Percentiles rank a stretch among this genome's conserved stretches.
phyloP scores from a whole-genome alignment of 208 protist genomes.

The Lotmaria passim region DNA sequence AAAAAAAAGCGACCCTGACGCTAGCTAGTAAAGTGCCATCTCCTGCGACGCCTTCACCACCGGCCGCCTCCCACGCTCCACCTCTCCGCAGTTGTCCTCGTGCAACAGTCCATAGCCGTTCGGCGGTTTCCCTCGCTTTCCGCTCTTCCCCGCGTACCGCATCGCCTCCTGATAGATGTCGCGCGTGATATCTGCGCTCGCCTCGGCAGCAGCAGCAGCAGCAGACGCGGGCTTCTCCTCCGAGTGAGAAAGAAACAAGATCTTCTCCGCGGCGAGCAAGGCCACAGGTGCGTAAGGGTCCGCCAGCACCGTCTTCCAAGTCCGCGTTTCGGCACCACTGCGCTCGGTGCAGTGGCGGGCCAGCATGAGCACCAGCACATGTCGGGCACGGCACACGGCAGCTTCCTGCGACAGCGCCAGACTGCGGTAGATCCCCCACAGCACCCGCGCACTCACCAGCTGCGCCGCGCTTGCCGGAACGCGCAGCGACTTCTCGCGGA shows the following conservation, averaged over 20 bases:
- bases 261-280: conserved; percentile 61
- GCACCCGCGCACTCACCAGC: conserved; percentile 52
- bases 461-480: conserved; percentile 38
- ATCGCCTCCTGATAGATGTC: conserved; percentile 28
- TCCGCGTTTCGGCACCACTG: conserved; percentile 37
- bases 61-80: conserved; percentile 8
- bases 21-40: conserved; percentile 12
- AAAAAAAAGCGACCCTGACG: no score
- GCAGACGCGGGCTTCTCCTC: conserved; percentile 24
- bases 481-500: conserved; percentile 41
- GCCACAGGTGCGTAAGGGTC: conserved; percentile 69
- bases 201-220: conserved; percentile 7
- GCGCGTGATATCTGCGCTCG: conserved; percentile 12
- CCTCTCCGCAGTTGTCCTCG: conserved; percentile 19
- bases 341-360: conserved; percentile 23
- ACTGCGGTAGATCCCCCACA: conserved; percentile 75
- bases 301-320: conserved; percentile 57
- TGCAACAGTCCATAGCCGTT: conserved; percentile 15
- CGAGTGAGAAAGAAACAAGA: conserved; percentile 32
- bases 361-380: conserved; percentile 56
- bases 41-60: conserved; percentile 18
- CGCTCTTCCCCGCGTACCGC: conserved; percentile 10
- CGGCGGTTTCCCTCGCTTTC: conserved; percentile 20
- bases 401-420: conserved; percentile 48
- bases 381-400: conserved; percentile 62